Conservation (phyloP, 1,139 yeast species). For the Lodderomyces elongisporus region DNA sequence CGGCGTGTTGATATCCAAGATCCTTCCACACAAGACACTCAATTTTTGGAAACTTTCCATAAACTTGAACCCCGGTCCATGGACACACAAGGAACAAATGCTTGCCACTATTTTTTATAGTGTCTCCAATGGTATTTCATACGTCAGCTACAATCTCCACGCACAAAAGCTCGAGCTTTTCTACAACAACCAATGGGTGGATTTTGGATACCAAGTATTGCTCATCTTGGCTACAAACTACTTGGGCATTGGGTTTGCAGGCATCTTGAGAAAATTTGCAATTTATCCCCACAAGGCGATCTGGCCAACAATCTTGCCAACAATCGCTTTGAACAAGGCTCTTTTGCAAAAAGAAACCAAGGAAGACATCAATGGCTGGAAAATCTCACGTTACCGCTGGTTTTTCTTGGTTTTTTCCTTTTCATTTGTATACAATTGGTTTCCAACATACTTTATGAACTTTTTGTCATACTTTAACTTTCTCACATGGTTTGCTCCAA, state of each 20-base stretch:
- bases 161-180: conserved; percentile 19
- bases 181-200: conserved; percentile 40
- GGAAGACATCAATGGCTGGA: conserved; percentile 49
- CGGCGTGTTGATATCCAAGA: conserved; percentile 37
- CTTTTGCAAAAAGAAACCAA: conserved; percentile 38
- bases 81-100: conserved; percentile 65
- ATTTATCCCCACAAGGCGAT: conserved; percentile 50
- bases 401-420: conserved; percentile 34
- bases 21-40: conserved; percentile 48
- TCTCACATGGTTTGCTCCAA: conserved; percentile 61
- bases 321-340: conserved; percentile 50
- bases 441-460: conserved; percentile 48
- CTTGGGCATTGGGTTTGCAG: conserved; percentile 59
- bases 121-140: conserved; percentile 21
- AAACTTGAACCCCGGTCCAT: conserved; percentile 54
- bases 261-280: conserved; percentile 48
- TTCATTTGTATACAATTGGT: conserved; percentile 51
- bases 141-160: conserved; percentile 18
- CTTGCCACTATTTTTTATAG: conserved; percentile 34
- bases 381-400: conserved; percentile 39
- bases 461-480: conserved; percentile 54
- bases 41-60: conserved; percentile 28
- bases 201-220: conserved; percentile 46
- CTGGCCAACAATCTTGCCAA: conserved; percentile 53
- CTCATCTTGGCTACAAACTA: conserved; percentile 48